Evolutionary conservation across 805 yeast species (phyloP), one percentile per base, ranked within the genome.

Genomic region (Cyberlindnera misumaiensis): DNA sequence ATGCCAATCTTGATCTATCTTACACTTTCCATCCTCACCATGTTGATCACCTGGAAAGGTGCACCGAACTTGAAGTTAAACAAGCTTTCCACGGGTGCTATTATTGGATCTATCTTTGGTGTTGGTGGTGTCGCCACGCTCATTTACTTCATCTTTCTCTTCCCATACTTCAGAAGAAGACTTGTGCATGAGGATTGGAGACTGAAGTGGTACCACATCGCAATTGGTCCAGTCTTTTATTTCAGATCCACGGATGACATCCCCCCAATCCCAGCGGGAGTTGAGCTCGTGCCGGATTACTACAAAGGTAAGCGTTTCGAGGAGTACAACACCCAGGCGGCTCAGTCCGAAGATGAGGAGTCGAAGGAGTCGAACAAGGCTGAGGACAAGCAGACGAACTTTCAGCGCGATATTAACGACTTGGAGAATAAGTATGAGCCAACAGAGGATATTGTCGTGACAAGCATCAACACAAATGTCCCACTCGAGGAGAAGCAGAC

Each of bases 31-130:
- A 70, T 81, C 35, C 67, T 83, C 50, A 79, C 88, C 42, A 80
- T 83, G 83, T 70, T 81, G 59, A 77, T 83, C 55, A 85, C 79
- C 28, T 80, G 85, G 84, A 81, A 83, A 58, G 89, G 88, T 51
- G 80, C 89, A 39, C 87, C 89, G 51, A 70, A 71, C 46, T 69
- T 82, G 49, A 62, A 75, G 20, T 65, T 83, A 52, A 66, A 74
- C 46, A 53, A 74, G 7, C 64, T 82, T 38, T 64, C 79, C 2
- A 51, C 66, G 5, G 72, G 73, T 24, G 70, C 80, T 10, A 73
- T 73, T 30, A 67, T 63, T 33, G 83, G 77, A 9, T 65, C 84
- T 24, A 73, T 80, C 44, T 60, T 81, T 39, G 84, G 87, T 39
- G 80, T 74, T 39, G 87, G 77, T 45, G 77, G 60, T 28, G 80